phyloP scores from a whole-genome alignment of 768 basidiomycete species.

The Psilocybe azurescens region DNA sequence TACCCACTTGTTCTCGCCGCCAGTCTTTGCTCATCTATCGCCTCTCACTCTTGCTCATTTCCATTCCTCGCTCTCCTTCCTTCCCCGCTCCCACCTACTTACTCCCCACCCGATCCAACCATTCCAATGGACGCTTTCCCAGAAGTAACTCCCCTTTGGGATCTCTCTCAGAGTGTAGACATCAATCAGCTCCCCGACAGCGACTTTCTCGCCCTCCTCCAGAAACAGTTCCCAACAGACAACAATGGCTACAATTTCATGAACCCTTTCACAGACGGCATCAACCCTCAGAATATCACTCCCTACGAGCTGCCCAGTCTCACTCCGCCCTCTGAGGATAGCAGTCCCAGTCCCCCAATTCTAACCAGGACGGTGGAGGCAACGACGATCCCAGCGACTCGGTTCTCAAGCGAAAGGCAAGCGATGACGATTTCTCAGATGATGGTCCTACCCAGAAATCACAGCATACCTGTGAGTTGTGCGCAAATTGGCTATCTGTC shows the following conservation, averaged over 20 bases:
- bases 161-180: slow-evolving; percentile 59
- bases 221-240: slow-evolving; percentile 68
- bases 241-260: slow-evolving; percentile 21
- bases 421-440: slow-evolving; percentile 56
- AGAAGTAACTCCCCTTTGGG: slow-evolving; percentile 64
- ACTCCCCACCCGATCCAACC: slow-evolving; percentile 11
- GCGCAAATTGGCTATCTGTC: neutral
- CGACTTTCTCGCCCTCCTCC: slow-evolving; percentile 78
- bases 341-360: slow-evolving; percentile 79
- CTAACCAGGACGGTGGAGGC: slow-evolving; percentile 33
- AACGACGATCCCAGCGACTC: slow-evolving; percentile 50
- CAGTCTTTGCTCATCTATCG: neutral
- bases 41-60: neutral
- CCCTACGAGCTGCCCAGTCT: slow-evolving; percentile 53
- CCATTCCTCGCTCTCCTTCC: neutral
- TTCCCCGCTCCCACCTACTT: slow-evolving; percentile 2
- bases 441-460: slow-evolving; percentile 72
- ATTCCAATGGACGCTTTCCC: slow-evolving; percentile 55
- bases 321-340: slow-evolving; percentile 74
- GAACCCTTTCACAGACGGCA: slow-evolving; percentile 41
- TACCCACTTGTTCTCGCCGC: slow-evolving; percentile 1
- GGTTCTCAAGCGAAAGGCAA: slow-evolving; percentile 79
- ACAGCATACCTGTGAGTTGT: slow-evolving; percentile 61
- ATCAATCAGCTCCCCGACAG: slow-evolving; percentile 74
- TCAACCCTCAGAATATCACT: slow-evolving; percentile 67